Conservation (phyloP, 768 basidiomycete genomes). For the Leccinum sublutescens region DNA sequence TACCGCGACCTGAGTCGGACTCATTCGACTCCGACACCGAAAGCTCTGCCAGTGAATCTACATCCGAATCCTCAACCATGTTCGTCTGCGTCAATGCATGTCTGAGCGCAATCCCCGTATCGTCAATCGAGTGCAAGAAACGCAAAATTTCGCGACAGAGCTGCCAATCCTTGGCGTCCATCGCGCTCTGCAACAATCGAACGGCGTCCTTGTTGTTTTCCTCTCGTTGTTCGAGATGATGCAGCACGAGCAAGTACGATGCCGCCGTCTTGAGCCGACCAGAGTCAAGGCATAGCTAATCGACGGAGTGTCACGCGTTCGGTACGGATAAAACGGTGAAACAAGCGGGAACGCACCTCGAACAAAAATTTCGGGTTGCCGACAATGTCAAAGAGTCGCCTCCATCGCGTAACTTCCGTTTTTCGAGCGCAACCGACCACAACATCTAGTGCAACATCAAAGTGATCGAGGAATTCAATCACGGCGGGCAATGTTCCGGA, state of each 20-base stretch:
- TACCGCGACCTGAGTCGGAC: too few relatives aligned
- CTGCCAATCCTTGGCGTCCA: constrained; percentile 81
- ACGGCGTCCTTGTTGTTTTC: constrained; percentile 76
- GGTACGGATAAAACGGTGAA: background rate
- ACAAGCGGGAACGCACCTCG: constrained; percentile 55
- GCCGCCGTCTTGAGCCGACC: constrained; percentile 83
- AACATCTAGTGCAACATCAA: constrained; percentile 87
- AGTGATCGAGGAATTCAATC: constrained; percentile 92
- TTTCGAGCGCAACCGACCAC: constrained; percentile 96
- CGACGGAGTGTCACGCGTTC: background rate
- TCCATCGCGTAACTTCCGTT: constrained; percentile 92
- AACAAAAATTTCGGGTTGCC: constrained; percentile 90
- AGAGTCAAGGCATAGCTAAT: constrained; percentile 69
- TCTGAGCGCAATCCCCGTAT: constrained; percentile 69
- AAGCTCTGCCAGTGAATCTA: background rate
- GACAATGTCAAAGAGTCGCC: constrained; percentile 81
- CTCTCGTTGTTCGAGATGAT: constrained; percentile 88
- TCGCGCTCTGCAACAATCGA: constrained; percentile 72
- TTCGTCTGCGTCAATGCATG: constrained; percentile 58
- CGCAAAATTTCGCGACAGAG: constrained; percentile 89
- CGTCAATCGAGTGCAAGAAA: constrained; percentile 91
- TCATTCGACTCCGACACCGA: background rate
- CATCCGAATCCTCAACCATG: constrained; percentile 22
- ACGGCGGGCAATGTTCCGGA: constrained; percentile 55
- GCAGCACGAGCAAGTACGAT: constrained; percentile 90